These are phyloP conservation scores for Arabis hirsuta DNA, from an alignment of 345 rosid species.

Conservation along the genomic window DNA sequence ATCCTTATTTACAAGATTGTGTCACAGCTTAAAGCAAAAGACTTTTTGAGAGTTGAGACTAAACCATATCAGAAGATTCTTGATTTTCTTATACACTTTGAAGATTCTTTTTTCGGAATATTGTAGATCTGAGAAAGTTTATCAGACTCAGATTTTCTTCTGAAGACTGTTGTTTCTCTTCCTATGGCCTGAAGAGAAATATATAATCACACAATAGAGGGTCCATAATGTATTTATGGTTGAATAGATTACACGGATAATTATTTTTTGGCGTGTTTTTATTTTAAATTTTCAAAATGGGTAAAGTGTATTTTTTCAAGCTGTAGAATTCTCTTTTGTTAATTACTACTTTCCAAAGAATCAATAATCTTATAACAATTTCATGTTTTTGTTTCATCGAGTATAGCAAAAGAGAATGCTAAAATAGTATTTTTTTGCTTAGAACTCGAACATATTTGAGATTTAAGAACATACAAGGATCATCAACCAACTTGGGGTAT, in stretches of 20 bases:
- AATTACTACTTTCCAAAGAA: neutral
- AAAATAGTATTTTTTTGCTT: too few species aligned
- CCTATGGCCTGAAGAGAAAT: slow-evolving; percentile 18
- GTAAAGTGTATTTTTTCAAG: neutral
- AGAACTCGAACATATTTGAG: too few species aligned
- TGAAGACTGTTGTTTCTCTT: slow-evolving; percentile 15
- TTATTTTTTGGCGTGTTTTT: slow-evolving; percentile 24
- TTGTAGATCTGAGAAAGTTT: slow-evolving; percentile 41
- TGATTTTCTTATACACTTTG: slow-evolving; percentile 33
- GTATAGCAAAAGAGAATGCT: neutral
- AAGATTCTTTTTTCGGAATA: slow-evolving; percentile 37
- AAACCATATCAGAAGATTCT: slow-evolving; percentile 35
- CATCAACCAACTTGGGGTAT: too few species aligned
- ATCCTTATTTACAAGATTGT: slow-evolving; percentile 76
- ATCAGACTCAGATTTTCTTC: slow-evolving; percentile 21
- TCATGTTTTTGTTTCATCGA: neutral
- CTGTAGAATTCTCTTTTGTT: neutral
- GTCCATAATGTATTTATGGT: slow-evolving; percentile 29
- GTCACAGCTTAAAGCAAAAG: slow-evolving; percentile 55
- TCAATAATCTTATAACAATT: neutral
- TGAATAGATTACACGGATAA: slow-evolving; percentile 24
- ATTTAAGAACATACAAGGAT: too few species aligned
- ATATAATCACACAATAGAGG: slow-evolving; percentile 29
- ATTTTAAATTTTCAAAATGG: neutral
- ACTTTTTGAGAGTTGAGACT: slow-evolving; percentile 35